Base-by-base conservation (phyloP, 441 rosid species). In the Melastoma candidum region DNA sequence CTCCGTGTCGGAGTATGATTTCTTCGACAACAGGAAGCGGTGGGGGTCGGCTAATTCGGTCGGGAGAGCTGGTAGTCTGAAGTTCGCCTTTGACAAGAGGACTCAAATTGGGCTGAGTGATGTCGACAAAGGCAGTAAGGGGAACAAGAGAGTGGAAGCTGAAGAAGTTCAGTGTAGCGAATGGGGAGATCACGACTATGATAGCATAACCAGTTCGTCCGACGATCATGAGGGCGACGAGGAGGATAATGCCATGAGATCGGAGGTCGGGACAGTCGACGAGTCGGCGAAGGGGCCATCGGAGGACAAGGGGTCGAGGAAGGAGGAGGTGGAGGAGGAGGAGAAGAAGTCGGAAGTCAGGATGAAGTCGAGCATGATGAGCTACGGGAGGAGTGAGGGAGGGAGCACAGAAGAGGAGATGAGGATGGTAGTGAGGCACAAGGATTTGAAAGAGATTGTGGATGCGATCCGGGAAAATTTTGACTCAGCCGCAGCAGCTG, bases 81-180 rank as follows among this genome's bases (percentile, higher is more conserved):
- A 29, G 7, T 29, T 29, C 36, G 7, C 5, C 36, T 6, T 3
- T 29, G 7, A 29, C 7, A 6, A 29, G 36, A 29, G 36, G 36
- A 3, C 3, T 6, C 5, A 29, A 3, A 6, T 29, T 29, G 36
- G 36, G 36, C 36, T 29, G 36, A 29, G 36, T 29, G 36, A 29
- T 29, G 36, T 29, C 36, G 36, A 29, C 36, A 29, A 29, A 29
- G 36, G 36, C 36, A 29, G 36, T 29, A 29, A 29, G 36, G 36
- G 3, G 36, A 29, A 29, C 7, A 29, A 29, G 36, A 29, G 36
- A 29, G 36, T 29, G 36, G 36, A 29, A 29, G 36, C 36, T 3
- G 98, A 90, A 73, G 98, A 90, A 63, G 98, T 90, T 14, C 95
- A 80, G 66, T 90, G 95, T 72, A 90, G 96, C 54, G 95, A 90